A percentile compares a stretch with the other conserved stretches of the same genome.
These are phyloP conservation scores for Zymoseptoria brevis DNA, from an alignment of 2,329 filamentous ascomycete genomes.

Conservation along the genomic window DNA sequence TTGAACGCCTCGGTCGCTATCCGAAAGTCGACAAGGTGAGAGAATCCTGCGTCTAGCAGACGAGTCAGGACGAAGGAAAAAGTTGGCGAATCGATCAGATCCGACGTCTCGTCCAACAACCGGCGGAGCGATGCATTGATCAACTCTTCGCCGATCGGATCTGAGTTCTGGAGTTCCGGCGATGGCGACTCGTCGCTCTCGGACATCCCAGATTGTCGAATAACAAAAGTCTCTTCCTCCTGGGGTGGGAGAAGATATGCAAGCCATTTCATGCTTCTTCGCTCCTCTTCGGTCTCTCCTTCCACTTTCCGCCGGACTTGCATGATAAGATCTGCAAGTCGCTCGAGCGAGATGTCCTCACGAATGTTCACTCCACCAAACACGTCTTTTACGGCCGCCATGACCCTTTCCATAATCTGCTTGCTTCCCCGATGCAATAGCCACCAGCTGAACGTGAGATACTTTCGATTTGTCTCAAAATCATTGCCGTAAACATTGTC, in stretches of 20 bases:
- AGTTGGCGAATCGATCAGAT: conserved; percentile 86
- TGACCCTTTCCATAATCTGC: conserved; percentile 71
- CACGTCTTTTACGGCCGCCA: conserved; percentile 76
- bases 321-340: conserved; percentile 70
- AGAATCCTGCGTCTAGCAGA: conserved; percentile 81
- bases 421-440: conserved; percentile 84
- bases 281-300: conserved; percentile 58
- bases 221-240: conserved; percentile 72
- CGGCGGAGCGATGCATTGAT: conserved; percentile 61
- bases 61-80: conserved; percentile 81
- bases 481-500: conserved; percentile 83
- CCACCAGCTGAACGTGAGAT: conserved; percentile 98
- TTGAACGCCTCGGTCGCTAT: conserved; percentile 74
- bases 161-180: conserved; percentile 12
- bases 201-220: conserved; percentile 75
- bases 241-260: conserved; percentile 71
- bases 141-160: conserved; percentile 24
- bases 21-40: conserved; percentile 72
- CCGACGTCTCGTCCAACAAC: conserved; percentile 89
- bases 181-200: conserved; percentile 27
- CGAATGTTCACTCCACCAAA: conserved; percentile 85
- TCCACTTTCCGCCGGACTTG: conserved; percentile 81
- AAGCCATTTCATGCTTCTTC: conserved; percentile 66
- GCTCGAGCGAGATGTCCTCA: conserved; percentile 75
- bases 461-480: conserved; percentile 91